These are phyloP conservation scores for Pelargonium nanum DNA, from an alignment of 345 rosid species.

Conservation along the genomic window DNA sequence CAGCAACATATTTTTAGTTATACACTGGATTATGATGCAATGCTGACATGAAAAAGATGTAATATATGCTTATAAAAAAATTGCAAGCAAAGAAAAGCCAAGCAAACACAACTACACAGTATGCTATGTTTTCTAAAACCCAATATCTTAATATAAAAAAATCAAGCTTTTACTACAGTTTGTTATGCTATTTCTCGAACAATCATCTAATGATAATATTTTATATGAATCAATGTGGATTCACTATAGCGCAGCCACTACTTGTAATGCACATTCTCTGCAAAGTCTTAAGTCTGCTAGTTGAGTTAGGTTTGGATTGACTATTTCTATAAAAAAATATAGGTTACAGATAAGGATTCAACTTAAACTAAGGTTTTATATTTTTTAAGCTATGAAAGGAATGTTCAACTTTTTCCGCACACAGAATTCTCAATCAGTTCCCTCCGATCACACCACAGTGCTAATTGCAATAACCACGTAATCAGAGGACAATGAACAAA, in stretches of 20 bases:
- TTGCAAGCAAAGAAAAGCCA: neutral
- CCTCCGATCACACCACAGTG: neutral
- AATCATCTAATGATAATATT: too few relatives aligned
- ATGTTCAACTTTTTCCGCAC: neutral
- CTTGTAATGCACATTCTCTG: neutral
- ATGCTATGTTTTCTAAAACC: too few relatives aligned
- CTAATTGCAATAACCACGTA: neutral
- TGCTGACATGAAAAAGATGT: neutral
- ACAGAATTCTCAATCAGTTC: neutral
- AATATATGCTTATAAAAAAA: neutral
- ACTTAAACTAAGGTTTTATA: neutral
- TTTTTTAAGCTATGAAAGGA: too few relatives aligned
- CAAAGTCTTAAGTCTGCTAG: neutral
- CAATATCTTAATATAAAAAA: too few relatives aligned
- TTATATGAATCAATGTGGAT: too few relatives aligned
- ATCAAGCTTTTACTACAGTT: too few relatives aligned
- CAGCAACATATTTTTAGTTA: too few relatives aligned
- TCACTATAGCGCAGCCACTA: too few relatives aligned
- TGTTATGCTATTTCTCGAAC: too few relatives aligned
- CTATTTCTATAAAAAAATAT: neutral
- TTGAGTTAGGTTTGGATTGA: neutral
- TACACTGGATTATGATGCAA: neutral
- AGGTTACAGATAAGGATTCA: too few relatives aligned
- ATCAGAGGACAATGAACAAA: neutral
- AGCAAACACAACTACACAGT: too few relatives aligned